Conservation (phyloP, 2,329 filamentous ascomycete species). For the Metarhizium brunneum region DNA sequence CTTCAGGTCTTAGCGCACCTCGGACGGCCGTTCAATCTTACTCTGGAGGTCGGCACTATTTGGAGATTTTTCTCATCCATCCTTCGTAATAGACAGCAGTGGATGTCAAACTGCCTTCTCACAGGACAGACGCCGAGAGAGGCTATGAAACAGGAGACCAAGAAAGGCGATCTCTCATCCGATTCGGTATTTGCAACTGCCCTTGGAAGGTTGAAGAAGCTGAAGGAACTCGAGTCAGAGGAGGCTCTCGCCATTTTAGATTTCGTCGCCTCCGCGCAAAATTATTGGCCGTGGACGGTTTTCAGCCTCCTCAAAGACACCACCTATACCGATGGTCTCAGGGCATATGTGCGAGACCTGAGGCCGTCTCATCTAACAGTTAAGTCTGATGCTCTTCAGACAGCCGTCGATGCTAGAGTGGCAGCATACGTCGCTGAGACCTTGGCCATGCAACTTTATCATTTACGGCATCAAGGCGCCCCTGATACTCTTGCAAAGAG, state of each 20-base stretch:
- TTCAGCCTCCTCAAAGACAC: constrained; percentile 67
- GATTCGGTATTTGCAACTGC: constrained; percentile 67
- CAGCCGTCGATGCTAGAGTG: constrained; percentile 57
- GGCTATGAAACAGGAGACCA: constrained; percentile 49
- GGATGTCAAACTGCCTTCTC: constrained; percentile 88
- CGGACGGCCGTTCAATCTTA: constrained; percentile 63
- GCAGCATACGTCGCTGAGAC: constrained; percentile 81
- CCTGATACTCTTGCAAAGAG: constrained; percentile 55
- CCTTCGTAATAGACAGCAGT: constrained; percentile 84
- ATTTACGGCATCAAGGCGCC: constrained; percentile 68
- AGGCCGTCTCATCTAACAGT: constrained; percentile 41
- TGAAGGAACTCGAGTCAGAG: constrained; percentile 53
- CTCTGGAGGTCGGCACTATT: constrained; percentile 54
- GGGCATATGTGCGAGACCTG: constrained; percentile 57
- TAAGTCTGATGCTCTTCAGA: constrained; percentile 45
- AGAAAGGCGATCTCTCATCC: constrained; percentile 37
- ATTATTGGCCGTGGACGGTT: constrained; percentile 93
- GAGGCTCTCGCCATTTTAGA: constrained; percentile 70
- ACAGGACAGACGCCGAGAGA: constrained; percentile 80
- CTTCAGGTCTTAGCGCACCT: constrained; percentile 68
- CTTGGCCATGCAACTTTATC: constrained; percentile 83
- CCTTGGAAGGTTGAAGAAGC: constrained; percentile 57
- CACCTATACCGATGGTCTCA: constrained; percentile 62
- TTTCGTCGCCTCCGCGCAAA: constrained; percentile 81
- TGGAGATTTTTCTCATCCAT: constrained; percentile 85